Percentiles rank a stretch among this genome's conserved stretches.
Evolutionary conservation across 2,329 filamentous ascomycete genomes (phyloP).

Genomic region (Dactylellina haptotyla): DNA sequence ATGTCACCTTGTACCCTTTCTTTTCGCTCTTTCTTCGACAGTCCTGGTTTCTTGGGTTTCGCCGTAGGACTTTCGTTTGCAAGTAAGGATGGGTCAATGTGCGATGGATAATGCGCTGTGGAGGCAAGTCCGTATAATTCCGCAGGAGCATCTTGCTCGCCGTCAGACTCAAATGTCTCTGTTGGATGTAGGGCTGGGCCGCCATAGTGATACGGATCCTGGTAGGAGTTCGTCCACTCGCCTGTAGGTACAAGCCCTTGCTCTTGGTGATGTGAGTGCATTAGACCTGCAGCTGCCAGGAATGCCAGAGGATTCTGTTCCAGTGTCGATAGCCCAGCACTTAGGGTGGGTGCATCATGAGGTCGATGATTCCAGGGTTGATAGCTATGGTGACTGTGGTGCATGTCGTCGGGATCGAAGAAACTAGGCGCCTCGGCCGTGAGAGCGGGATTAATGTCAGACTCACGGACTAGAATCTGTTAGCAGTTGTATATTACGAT

Average conservation of each 20-base stretch:
- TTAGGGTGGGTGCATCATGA: slow-evolving; percentile 10
- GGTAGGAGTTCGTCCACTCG: slow-evolving; percentile 29
- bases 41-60: slow-evolving; percentile 16
- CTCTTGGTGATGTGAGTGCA: slow-evolving; percentile 41
- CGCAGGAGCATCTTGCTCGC: slow-evolving; percentile 27
- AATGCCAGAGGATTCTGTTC: slow-evolving; percentile 54
- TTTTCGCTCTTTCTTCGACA: slow-evolving; percentile 38
- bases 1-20: slow-evolving; percentile 45
- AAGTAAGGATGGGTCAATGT: slow-evolving; percentile 24
- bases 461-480: slow-evolving; percentile 35
- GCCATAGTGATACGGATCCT: slow-evolving; percentile 25
- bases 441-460: slow-evolving; percentile 37
- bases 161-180: slow-evolving; percentile 29
- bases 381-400: slow-evolving; percentile 1
- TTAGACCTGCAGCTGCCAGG: slow-evolving; percentile 55
- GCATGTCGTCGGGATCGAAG: not conserved
- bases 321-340: slow-evolving; percentile 29
- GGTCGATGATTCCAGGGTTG: slow-evolving; percentile 12
- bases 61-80: slow-evolving; percentile 14
- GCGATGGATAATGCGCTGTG: slow-evolving; percentile 2
- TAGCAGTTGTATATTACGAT: not conserved
- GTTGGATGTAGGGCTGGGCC: slow-evolving; percentile 33
- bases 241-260: slow-evolving; percentile 5
- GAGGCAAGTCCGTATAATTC: slow-evolving; percentile 37
- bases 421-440: not conserved